These are phyloP conservation scores for Falciphora oryzae DNA, from an alignment of 2,329 filamentous ascomycete genomes.

Conservation along the genomic window DNA sequence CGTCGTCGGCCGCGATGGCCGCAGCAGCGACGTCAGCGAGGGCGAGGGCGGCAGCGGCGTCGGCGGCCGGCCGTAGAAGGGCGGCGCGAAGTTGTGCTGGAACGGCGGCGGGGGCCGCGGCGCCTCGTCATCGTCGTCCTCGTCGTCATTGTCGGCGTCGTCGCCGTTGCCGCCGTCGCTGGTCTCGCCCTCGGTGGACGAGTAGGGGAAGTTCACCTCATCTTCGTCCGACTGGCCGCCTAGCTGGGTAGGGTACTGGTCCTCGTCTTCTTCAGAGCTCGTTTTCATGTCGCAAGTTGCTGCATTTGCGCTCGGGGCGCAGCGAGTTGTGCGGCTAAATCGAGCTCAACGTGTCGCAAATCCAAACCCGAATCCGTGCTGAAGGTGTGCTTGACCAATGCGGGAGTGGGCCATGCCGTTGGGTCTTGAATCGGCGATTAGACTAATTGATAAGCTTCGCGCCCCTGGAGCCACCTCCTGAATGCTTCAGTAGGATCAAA, in stretches of 20 bases:
- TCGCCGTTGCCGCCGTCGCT: constrained; percentile 28
- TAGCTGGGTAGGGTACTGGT: constrained; percentile 11
- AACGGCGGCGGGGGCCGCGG: constrained; percentile 35
- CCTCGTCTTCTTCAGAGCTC: constrained; percentile 17
- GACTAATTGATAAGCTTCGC: no score
- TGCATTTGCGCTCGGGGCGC: background rate
- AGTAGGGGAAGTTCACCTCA: constrained; percentile 11
- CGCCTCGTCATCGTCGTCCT: constrained; percentile 26
- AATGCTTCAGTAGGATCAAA: background rate
- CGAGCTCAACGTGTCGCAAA: background rate
- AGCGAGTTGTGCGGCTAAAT: background rate
- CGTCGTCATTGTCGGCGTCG: constrained; percentile 10
- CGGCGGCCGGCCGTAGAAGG: constrained; percentile 96
- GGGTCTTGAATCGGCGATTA: no score
- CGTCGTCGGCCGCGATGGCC: constrained; percentile 86
- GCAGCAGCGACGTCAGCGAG: constrained; percentile 83
- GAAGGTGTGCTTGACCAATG: no score
- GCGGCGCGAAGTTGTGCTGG: constrained; percentile 61
- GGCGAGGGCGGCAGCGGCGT: constrained; percentile 90
- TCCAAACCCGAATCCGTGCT: background rate
- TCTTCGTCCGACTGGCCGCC: constrained; percentile 21
- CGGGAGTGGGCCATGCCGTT: no score
- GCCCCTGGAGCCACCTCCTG: background rate
- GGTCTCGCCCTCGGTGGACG: constrained; percentile 13
- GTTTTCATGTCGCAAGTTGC: constrained; percentile 14